Conservation (phyloP, 805 yeast genomes). For the Metschnikowia sp. region DNA sequence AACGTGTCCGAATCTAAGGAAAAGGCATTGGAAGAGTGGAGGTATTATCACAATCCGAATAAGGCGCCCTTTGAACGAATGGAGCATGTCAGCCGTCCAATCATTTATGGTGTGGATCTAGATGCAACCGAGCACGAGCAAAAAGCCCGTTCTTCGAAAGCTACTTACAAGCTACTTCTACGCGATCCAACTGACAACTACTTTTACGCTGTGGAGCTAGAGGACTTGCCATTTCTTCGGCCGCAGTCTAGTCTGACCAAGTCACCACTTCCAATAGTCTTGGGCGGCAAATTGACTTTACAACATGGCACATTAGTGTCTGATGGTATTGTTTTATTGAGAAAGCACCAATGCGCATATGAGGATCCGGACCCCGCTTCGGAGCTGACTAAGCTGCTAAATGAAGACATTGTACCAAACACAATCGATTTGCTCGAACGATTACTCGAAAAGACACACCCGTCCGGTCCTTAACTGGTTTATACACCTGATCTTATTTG, state of each 20-base stretch:
- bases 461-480: neutral
- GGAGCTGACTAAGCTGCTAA: slow-evolving; percentile 26
- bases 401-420: slow-evolving; percentile 29
- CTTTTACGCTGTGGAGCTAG: slow-evolving; percentile 57
- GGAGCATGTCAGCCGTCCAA: slow-evolving; percentile 43
- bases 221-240: slow-evolving; percentile 48
- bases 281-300: slow-evolving; percentile 57
- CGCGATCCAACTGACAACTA: slow-evolving; percentile 51
- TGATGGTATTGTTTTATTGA: slow-evolving; percentile 45
- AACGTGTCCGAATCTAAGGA: slow-evolving; percentile 51
- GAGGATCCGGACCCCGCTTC: slow-evolving; percentile 26
- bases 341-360: slow-evolving; percentile 29
- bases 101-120: slow-evolving; percentile 33
- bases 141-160: slow-evolving; percentile 1
- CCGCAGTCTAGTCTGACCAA: slow-evolving; percentile 18
- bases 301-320: slow-evolving; percentile 44
- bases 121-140: slow-evolving; percentile 32
- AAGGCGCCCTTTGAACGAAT: slow-evolving; percentile 59
- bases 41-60: slow-evolving; percentile 51
- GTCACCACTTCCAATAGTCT: slow-evolving; percentile 38
- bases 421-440: slow-evolving; percentile 29
- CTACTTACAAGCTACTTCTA: slow-evolving; percentile 51
- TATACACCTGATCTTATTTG: neutral
- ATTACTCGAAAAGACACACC: slow-evolving; percentile 8
- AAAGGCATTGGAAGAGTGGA: slow-evolving; percentile 54